These are phyloP conservation scores for Cryphonectria parasitica DNA, from an alignment of 2,329 filamentous ascomycete species.

Conservation along the genomic window DNA sequence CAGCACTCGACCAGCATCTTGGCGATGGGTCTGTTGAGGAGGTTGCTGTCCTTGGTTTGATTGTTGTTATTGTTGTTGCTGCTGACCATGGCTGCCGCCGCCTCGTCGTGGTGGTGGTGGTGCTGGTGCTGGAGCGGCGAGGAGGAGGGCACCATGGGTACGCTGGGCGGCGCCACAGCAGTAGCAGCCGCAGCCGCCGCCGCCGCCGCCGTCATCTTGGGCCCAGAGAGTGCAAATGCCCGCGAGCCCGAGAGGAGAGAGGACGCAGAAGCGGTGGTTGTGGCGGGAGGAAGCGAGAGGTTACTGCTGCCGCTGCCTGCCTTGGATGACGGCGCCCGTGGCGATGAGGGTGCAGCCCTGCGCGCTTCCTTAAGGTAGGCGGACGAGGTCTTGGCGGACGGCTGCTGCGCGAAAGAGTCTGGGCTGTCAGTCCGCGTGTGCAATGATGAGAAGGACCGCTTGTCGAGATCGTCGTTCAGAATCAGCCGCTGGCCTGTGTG, in stretches of 20 bases:
- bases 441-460: background rate
- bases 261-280: conserved; percentile 16
- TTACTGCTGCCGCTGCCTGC: conserved; percentile 4
- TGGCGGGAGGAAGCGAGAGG: conserved; percentile 10
- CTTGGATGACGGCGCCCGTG: conserved; percentile 31
- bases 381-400: conserved; percentile 34
- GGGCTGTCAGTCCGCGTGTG: conserved; percentile 30
- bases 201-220: conserved; percentile 3
- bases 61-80: conserved; percentile 19
- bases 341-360: conserved; percentile 37
- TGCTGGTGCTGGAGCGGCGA: conserved; percentile 1
- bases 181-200: too few species aligned
- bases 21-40: conserved; percentile 48
- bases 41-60: background rate
- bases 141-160: background rate
- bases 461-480: conserved; percentile 11
- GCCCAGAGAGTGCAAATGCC: conserved; percentile 23
- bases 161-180: background rate
- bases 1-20: conserved; percentile 71
- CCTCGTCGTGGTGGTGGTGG: background rate
- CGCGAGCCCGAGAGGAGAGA: conserved; percentile 22
- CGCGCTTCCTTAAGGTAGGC: conserved; percentile 44
- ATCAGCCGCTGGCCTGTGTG: conserved; percentile 10
- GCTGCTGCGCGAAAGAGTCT: conserved; percentile 30
- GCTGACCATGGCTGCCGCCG: background rate